These are phyloP conservation scores for Melampsora larici-populina DNA, from an alignment of 1,284 basidiomycete genomes.

Conservation along the genomic window DNA sequence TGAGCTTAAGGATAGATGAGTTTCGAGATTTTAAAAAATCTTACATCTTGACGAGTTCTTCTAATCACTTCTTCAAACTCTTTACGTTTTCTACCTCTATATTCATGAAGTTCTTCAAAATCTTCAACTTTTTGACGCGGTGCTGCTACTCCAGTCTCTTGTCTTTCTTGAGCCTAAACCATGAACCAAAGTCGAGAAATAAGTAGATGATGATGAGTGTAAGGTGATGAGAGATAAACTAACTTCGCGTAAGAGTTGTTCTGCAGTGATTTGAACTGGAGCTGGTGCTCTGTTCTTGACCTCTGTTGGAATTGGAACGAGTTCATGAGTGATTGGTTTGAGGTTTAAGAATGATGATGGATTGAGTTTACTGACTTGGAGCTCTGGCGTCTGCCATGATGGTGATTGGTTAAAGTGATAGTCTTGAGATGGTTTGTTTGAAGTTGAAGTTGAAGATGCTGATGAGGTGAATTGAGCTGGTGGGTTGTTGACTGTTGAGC, in stretches of 20 bases:
- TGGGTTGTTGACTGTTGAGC: background rate
- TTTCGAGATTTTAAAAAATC: constrained; percentile 48
- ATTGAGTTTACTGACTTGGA: constrained; percentile 17
- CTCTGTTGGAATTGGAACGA: constrained; percentile 3
- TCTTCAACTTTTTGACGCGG: constrained; percentile 95
- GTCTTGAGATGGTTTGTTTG: too few relatives aligned
- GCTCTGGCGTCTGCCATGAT: constrained; percentile 38
- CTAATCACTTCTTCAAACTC: constrained; percentile 96
- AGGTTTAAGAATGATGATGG: background rate
- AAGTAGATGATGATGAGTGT: background rate
- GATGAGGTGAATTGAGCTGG: background rate
- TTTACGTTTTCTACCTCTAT: constrained; percentile 85
- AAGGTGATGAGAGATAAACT: constrained; percentile 44
- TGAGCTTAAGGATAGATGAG: constrained; percentile 42
- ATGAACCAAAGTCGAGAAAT: background rate
- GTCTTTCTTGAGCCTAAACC: constrained; percentile 82
- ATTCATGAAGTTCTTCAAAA: constrained; percentile 94
- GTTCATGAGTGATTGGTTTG: background rate
- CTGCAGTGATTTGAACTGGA: constrained; percentile 76
- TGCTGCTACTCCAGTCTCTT: constrained; percentile 82
- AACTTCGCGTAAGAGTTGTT: constrained; percentile 93
- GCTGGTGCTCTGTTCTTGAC: constrained; percentile 43
- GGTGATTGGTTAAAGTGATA: background rate
- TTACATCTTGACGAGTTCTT: constrained; percentile 81
- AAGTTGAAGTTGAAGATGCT: background rate